These are phyloP conservation scores for Rhodomyrtus tomentosa DNA, from an alignment of 345 rosid species.

Conservation along the genomic window DNA sequence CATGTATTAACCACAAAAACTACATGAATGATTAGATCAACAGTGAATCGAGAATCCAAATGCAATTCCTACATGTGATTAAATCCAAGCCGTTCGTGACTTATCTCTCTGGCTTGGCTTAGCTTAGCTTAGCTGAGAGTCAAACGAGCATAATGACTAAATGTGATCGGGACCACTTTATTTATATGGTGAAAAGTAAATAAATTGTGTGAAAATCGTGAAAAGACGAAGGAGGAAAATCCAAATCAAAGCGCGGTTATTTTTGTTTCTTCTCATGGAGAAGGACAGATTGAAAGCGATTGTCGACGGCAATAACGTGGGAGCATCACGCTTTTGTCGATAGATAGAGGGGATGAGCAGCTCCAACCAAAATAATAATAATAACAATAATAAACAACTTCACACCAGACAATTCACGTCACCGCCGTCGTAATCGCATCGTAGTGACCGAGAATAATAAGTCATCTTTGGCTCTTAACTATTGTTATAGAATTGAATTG, in stretches of 20 bases:
- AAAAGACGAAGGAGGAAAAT: background rate
- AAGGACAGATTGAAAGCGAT: background rate
- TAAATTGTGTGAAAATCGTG: background rate
- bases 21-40: no score
- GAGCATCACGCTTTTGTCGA: background rate
- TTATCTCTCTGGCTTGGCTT: no score
- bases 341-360: background rate
- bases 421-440: no score
- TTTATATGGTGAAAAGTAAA: background rate
- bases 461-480: no score
- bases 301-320: background rate
- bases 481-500: no score
- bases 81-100: no score
- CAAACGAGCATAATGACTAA: background rate
- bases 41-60: background rate
- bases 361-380: background rate
- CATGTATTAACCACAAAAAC: no score
- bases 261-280: background rate
- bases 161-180: background rate
- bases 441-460: no score
- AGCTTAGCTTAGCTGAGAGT: no score
- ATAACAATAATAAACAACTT: no score
- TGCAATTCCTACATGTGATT: background rate
- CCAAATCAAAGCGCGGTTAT: background rate
- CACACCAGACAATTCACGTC: no score